Conservation (phyloP, 306 rosid species). For the Chamaecrista fasciculata region DNA sequence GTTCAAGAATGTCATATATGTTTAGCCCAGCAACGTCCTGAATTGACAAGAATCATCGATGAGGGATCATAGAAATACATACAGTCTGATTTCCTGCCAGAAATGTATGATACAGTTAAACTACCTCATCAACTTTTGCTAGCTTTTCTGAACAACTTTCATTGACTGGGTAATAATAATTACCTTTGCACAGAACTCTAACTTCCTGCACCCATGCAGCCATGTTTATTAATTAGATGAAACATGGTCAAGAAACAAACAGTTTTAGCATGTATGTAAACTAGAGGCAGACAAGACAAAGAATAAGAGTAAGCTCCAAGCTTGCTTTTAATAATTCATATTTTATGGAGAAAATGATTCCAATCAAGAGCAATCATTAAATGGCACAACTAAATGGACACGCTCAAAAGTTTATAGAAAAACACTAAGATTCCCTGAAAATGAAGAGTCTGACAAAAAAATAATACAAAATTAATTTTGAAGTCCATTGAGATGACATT, state of each 20-base stretch:
- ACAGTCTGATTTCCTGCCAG: conserved; percentile 6
- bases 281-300: background rate
- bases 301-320: background rate
- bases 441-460: background rate
- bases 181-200: conserved; percentile 53
- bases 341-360: conserved; percentile 9
- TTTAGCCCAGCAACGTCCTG: conserved; percentile 63
- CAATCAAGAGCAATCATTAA: background rate
- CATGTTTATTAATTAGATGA: conserved; percentile 23
- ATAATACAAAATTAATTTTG: background rate
- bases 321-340: conserved; percentile 10
- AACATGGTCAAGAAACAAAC: conserved; percentile 24
- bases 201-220: conserved; percentile 54
- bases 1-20: conserved; percentile 83
- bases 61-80: conserved; percentile 24
- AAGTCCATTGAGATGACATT: conserved; percentile 11
- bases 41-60: conserved; percentile 29
- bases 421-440: background rate
- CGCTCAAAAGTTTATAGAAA: conserved; percentile 1
- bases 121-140: conserved; percentile 61
- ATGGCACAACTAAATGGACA: background rate
- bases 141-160: conserved; percentile 47
- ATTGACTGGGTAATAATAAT: conserved; percentile 42
- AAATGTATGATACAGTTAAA: conserved; percentile 2
- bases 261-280: conserved; percentile 4